Base-by-base conservation (phyloP, 768 basidiomycete species). In the Tricholoma furcatifolium region DNA sequence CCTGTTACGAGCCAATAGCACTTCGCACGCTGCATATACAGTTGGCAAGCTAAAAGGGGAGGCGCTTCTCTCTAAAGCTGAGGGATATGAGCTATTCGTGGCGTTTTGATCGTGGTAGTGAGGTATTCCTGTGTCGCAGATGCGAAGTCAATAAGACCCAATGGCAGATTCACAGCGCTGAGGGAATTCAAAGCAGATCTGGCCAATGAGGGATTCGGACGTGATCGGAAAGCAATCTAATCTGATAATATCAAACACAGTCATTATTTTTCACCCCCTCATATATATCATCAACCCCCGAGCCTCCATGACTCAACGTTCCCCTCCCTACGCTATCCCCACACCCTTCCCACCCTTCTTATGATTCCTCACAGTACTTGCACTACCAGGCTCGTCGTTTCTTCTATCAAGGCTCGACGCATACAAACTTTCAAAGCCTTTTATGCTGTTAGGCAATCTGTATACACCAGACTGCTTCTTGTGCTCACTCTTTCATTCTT, bases 371-470 rank as follows among this genome's bases (percentile, higher is more conserved):
- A 73, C 53, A 62, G 60, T 59, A 47, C 68, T 54, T 42, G 62
- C 27, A 65, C 75, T 39, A 62, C 70, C 43, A 60, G 61, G 8
- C 50, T 73, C n/a, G 60, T 70, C 34, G 51, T 71, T 52, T 52
- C 69, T 55, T 65, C 72, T 45, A 60, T 72, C 57, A 63, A 65
- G 38, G 53, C 71, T 15, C 70, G 62, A 47, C 74, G 73, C 42
- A 65, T 68, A 18, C 72, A 73, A 30, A 68, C 76, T 1, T 75
- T 73, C 63, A 78, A 68, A 44, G 81, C 83, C 3, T 80, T 74
- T 55, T 83, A 82, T 61, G 80, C 84, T 11, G 84, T 87, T 53
- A 32, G 79, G 47, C 27, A 40, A 24, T 20, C 27, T 49, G 27
- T 27, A 27, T 27, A 27, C 24, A 41, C 15, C 18, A 24, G 2